These are phyloP conservation scores for Boletus insuetus DNA, from an alignment of 768 basidiomycete species.

Conservation along the genomic window DNA sequence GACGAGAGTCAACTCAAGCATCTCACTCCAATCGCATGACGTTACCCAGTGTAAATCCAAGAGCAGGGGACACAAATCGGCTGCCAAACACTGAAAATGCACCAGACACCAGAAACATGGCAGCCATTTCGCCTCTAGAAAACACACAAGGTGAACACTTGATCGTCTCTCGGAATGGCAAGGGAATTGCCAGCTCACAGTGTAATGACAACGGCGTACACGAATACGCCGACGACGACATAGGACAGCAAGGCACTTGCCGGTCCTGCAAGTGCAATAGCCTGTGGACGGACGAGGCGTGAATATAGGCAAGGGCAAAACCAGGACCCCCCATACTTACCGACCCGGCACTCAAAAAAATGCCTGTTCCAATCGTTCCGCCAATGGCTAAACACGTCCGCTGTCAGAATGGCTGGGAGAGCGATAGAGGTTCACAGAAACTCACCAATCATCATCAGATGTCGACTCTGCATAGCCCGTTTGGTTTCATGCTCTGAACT, in stretches of 20 bases:
- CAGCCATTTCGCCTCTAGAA: constrained; percentile 60
- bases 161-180: not conserved
- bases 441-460: constrained; percentile 43
- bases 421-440: not conserved
- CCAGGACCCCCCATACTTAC: constrained; percentile 25
- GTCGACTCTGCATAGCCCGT: constrained; percentile 39
- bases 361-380: constrained; percentile 59
- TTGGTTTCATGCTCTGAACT: constrained; percentile 30
- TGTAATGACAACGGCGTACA: constrained; percentile 60
- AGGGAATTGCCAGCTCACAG: constrained; percentile 34
- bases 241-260: constrained; percentile 63
- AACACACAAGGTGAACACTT: not conserved
- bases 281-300: constrained; percentile 25
- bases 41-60: constrained; percentile 56
- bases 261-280: constrained; percentile 56
- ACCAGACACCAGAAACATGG: constrained; percentile 60
- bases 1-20: not conserved
- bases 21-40: not conserved
- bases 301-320: not conserved
- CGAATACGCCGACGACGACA: constrained; percentile 55
- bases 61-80: constrained; percentile 57
- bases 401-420: not conserved
- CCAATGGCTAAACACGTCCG: constrained; percentile 42
- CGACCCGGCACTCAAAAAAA: constrained; percentile 59
- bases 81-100: constrained; percentile 57